A percentile compares a stretch with the other conserved stretches of the same genome.
Evolutionary conservation across 2,329 filamentous ascomycete genomes (phyloP).

Genomic region (Clarireedia sp.): DNA sequence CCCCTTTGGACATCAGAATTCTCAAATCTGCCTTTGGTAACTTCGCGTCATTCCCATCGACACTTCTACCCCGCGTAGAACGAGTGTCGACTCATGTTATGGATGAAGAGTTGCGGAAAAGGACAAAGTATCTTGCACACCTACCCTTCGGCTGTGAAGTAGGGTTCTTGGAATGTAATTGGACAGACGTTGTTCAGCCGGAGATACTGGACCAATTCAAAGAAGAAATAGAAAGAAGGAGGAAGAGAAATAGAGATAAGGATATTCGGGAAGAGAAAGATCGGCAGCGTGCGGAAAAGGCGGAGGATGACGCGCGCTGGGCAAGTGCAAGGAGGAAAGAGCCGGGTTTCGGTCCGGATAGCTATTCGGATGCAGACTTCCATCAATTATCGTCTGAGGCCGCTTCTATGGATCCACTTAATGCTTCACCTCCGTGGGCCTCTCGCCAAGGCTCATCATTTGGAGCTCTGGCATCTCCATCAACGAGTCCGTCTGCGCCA

Average conservation of each 20-base stretch:
- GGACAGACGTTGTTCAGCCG: slow-evolving; percentile 59
- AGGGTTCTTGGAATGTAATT: slow-evolving; percentile 66
- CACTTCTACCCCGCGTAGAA: slow-evolving; percentile 62
- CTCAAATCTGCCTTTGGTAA: slow-evolving; percentile 62
- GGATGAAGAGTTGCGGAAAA: slow-evolving; percentile 62
- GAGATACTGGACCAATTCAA: slow-evolving; percentile 54
- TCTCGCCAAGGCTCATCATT: slow-evolving; percentile 55
- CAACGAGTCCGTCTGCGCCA: slow-evolving; percentile 67
- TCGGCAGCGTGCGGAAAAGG: slow-evolving; percentile 57
- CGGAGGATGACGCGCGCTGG: slow-evolving; percentile 59
- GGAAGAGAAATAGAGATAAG: slow-evolving; percentile 60
- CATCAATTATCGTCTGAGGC: slow-evolving; percentile 58
- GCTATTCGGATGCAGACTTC: slow-evolving; percentile 52
- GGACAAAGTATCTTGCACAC: slow-evolving; percentile 63
- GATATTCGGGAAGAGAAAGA: slow-evolving; percentile 64
- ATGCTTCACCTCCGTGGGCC: slow-evolving; percentile 42
- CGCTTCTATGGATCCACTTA: slow-evolving; percentile 38
- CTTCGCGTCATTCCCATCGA: slow-evolving; percentile 59
- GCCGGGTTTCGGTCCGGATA: slow-evolving; percentile 40
- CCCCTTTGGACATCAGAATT: slow-evolving; percentile 65
- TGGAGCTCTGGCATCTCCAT: slow-evolving; percentile 64
- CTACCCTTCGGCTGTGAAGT: slow-evolving; percentile 67
- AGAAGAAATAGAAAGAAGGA: slow-evolving; percentile 53
- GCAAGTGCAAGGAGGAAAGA: slow-evolving; percentile 48
- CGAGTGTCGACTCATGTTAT: slow-evolving; percentile 64